Conservation (phyloP, 208 protist species). For the Tritrichomonas musculus region DNA sequence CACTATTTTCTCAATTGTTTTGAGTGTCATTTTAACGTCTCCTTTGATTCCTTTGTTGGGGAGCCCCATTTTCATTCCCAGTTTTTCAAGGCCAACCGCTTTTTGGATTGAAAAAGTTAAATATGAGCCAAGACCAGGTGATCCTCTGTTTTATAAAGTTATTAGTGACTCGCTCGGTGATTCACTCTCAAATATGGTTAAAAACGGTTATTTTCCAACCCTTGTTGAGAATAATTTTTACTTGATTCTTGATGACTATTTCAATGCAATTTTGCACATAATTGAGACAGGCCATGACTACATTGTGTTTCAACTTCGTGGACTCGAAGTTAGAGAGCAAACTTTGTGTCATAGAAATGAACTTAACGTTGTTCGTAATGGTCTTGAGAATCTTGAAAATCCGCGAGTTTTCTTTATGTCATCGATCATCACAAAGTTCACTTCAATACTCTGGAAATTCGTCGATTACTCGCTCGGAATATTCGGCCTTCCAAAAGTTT, state of each 20-base stretch:
- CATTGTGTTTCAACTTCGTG: neutral
- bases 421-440: neutral
- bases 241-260: neutral
- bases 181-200: neutral
- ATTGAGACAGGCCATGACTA: neutral
- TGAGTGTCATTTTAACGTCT: neutral
- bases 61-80: neutral
- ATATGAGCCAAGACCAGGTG: neutral
- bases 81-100: neutral
- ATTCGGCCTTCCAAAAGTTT: neutral
- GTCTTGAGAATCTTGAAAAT: neutral
- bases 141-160: slow-evolving; percentile 13
- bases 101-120: neutral
- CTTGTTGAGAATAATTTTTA: neutral
- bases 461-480: neutral
- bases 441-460: neutral
- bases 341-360: slow-evolving; percentile 31
- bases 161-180: neutral
- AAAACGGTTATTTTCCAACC: neutral
- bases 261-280: neutral
- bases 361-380: neutral
- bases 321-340: slow-evolving; percentile 2
- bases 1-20: neutral
- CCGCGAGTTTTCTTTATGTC: neutral
- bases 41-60: neutral